phyloP scores from a whole-genome alignment of 164 flowering plant genomes.

The Protea cynaroides region DNA sequence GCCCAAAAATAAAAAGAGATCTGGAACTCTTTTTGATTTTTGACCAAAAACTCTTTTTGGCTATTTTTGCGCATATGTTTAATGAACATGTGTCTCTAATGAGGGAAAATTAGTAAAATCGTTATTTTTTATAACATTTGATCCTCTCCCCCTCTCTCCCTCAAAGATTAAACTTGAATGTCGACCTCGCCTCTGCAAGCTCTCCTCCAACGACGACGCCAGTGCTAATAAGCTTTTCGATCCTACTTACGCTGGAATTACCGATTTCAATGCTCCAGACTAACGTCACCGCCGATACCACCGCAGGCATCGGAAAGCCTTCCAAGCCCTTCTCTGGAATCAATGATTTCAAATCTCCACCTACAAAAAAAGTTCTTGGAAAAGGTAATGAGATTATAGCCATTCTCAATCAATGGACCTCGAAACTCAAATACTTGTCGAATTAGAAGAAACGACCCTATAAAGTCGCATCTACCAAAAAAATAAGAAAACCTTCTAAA shows the following conservation, averaged over 20 bases:
- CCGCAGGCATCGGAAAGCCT: neutral
- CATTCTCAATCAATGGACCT: slow-evolving; percentile 59
- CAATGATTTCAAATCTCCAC: neutral
- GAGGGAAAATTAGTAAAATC: too few species aligned
- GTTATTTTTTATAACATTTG: too few species aligned
- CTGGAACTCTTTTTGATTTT: too few species aligned
- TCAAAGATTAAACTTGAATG: slow-evolving; percentile 38
- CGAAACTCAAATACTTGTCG: slow-evolving; percentile 57
- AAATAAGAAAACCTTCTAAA: too few species aligned
- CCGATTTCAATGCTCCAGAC: neutral
- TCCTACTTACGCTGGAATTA: neutral
- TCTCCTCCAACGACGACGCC: slow-evolving; percentile 17
- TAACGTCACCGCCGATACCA: neutral
- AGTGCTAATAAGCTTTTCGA: neutral
- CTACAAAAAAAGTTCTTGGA: slow-evolving; percentile 2
- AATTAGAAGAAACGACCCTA: slow-evolving; percentile 47
- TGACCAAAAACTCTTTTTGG: too few species aligned
- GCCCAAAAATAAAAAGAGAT: too few species aligned
- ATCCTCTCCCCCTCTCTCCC: too few species aligned
- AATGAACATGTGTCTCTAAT: too few species aligned
- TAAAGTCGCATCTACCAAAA: too few species aligned
- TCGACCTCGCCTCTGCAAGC: slow-evolving; percentile 47
- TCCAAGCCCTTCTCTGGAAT: neutral
- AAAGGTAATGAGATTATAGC: slow-evolving; percentile 57
- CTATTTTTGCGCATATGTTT: too few species aligned